Evolutionary conservation across 352 stramenopile genomes (phyloP).

Genomic region (Discostella stelligera): DNA sequence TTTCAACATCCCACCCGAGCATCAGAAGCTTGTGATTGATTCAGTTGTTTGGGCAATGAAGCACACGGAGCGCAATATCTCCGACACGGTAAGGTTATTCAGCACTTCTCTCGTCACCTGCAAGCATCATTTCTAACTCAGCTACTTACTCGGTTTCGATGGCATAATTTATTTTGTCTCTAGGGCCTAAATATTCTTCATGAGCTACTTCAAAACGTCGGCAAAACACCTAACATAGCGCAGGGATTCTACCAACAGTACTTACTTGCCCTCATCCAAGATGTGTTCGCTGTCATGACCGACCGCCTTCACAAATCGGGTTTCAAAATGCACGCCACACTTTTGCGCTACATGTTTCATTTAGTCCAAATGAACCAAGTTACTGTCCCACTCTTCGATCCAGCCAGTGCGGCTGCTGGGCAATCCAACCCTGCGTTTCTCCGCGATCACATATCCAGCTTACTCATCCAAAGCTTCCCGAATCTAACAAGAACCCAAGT

Average conservation of each 20-base stretch:
- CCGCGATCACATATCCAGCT: slow-evolving; percentile 94
- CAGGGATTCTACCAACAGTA: slow-evolving; percentile 98
- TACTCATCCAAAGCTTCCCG: slow-evolving; percentile 96
- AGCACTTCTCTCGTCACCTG: slow-evolving; percentile 37
- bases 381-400: slow-evolving; percentile 93
- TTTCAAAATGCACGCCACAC: slow-evolving; percentile 97
- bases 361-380: slow-evolving; percentile 96
- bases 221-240: slow-evolving; percentile 90
- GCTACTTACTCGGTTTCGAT: slow-evolving; percentile 21
- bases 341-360: slow-evolving; percentile 97
- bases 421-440: slow-evolving; percentile 88
- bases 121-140: not conserved
- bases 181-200: slow-evolving; percentile 94
- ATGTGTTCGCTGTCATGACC: slow-evolving; percentile 96
- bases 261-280: slow-evolving; percentile 92
- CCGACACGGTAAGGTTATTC: slow-evolving; percentile 86
- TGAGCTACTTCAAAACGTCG: slow-evolving; percentile 95
- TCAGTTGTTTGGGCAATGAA: slow-evolving; percentile 99
- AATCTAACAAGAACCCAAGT: slow-evolving; percentile 93
- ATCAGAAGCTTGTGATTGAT: slow-evolving; percentile 99
- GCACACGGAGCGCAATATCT: slow-evolving; percentile 98
- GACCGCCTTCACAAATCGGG: slow-evolving; percentile 98
- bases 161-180: slow-evolving; percentile 10
- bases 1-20: slow-evolving; percentile 94
- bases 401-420: slow-evolving; percentile 83